These are phyloP conservation scores for Cercospora brassicicola DNA, from an alignment of 2,329 filamentous ascomycete genomes.

Conservation along the genomic window DNA sequence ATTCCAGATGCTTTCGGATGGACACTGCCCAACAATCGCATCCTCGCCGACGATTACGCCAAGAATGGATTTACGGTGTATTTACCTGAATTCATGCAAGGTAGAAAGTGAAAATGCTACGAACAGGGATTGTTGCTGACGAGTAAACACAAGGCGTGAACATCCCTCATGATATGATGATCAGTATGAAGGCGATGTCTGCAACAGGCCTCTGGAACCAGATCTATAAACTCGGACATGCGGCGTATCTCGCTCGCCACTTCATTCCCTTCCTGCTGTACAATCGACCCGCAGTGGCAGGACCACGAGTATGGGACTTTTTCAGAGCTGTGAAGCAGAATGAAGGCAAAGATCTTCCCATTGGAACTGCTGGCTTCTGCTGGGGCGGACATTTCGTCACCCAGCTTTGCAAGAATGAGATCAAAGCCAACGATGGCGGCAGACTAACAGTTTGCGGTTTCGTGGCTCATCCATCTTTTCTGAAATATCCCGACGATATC, in stretches of 20 bases:
- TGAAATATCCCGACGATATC: conserved; percentile 40
- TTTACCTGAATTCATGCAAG: conserved; percentile 43
- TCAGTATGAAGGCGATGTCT: conserved; percentile 35
- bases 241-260: conserved; percentile 25
- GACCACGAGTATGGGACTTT: conserved; percentile 34
- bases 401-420: conserved; percentile 37
- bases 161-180: conserved; percentile 33
- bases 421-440: conserved; percentile 34
- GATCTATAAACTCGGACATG: conserved; percentile 37
- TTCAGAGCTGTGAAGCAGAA: conserved; percentile 35
- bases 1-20: conserved; percentile 44
- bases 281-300: conserved; percentile 28
- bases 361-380: conserved; percentile 23
- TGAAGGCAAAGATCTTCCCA: conserved; percentile 33
- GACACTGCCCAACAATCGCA: conserved; percentile 40
- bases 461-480: conserved; percentile 40
- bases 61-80: conserved; percentile 36
- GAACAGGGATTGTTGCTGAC: background rate
- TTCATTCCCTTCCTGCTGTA: conserved; percentile 34
- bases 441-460: conserved; percentile 39
- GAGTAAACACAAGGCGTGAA: conserved; percentile 27
- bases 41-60: conserved; percentile 42
- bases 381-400: conserved; percentile 41
- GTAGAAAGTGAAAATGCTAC: conserved; percentile 19
- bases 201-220: conserved; percentile 36